phyloP scores from a whole-genome alignment of 108 stramenopile species.

The Fragilaria crotonensis region DNA sequence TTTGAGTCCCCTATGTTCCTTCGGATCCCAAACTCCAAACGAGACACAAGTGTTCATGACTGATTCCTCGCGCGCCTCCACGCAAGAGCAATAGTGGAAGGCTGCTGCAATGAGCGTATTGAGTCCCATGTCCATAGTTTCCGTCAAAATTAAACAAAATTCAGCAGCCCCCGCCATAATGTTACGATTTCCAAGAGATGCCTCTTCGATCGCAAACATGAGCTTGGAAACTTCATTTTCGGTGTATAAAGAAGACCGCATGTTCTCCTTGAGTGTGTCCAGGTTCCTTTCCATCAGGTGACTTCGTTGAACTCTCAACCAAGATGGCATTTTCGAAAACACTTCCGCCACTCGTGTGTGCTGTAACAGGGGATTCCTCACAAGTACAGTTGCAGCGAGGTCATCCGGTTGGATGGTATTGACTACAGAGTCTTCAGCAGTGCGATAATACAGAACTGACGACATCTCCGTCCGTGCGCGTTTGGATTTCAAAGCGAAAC shows the following conservation, averaged over 20 bases:
- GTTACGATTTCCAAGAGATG: constrained; percentile 35
- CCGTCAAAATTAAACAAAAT: constrained; percentile 62
- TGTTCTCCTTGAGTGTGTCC: constrained; percentile 17
- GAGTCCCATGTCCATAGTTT: constrained; percentile 73
- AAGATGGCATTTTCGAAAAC: constrained; percentile 16
- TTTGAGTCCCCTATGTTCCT: constrained; percentile 19
- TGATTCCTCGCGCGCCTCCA: constrained; percentile 28
- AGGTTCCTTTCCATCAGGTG: constrained; percentile 21
- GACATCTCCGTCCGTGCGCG: not conserved
- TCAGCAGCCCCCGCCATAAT: constrained; percentile 67
- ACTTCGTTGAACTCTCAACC: constrained; percentile 22
- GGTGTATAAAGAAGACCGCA: constrained; percentile 33
- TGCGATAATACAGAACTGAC: not conserved
- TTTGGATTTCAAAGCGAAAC: not conserved
- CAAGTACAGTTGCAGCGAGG: not conserved
- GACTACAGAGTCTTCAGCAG: not conserved
- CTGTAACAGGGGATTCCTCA: not conserved
- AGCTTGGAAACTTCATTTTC: constrained; percentile 33
- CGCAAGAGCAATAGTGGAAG: constrained; percentile 55
- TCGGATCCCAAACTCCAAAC: not conserved
- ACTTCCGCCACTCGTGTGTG: not conserved
- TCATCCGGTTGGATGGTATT: not conserved
- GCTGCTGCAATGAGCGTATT: constrained; percentile 55
- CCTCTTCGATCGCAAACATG: constrained; percentile 48
- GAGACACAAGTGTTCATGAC: not conserved